These are phyloP conservation scores for Trichoderma atroviride DNA, from an alignment of 2,329 filamentous ascomycete species.

Conservation along the genomic window DNA sequence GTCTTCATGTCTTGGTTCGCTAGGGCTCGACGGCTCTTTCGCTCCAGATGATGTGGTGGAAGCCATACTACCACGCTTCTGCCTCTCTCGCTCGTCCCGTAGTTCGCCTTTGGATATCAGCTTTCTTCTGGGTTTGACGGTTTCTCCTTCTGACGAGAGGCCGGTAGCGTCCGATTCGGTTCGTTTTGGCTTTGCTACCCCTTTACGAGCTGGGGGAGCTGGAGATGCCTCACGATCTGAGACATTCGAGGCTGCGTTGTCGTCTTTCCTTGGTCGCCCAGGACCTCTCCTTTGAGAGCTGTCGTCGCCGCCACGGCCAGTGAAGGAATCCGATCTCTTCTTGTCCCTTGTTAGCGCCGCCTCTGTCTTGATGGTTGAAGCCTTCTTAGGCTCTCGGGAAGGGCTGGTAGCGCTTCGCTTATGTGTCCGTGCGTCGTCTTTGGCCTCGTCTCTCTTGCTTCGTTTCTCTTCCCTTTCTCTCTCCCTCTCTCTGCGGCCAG, in stretches of 20 bases:
- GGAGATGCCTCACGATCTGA: conserved; percentile 60
- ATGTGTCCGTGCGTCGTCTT: conserved; percentile 47
- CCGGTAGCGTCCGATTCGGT: conserved; percentile 57
- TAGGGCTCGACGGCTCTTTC: conserved; percentile 57
- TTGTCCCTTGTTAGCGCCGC: conserved; percentile 52
- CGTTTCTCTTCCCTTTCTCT: conserved; percentile 50
- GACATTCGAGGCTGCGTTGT: conserved; percentile 48
- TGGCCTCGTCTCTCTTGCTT: conserved; percentile 47
- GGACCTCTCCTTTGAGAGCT: conserved; percentile 54
- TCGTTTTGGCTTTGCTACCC: conserved; percentile 52
- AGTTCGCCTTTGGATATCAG: conserved; percentile 65
- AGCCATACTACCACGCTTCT: conserved; percentile 60
- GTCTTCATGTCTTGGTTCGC: conserved; percentile 55
- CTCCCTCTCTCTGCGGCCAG: conserved; percentile 48
- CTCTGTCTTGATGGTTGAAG: conserved; percentile 39
- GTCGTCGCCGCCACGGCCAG: conserved; percentile 48
- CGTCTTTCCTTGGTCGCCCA: conserved; percentile 59
- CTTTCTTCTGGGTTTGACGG: conserved; percentile 62
- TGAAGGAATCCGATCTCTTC: conserved; percentile 47
- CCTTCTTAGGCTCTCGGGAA: conserved; percentile 53
- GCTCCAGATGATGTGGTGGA: conserved; percentile 58
- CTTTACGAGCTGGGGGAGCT: conserved; percentile 53
- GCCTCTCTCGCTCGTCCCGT: conserved; percentile 61
- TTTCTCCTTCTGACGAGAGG: conserved; percentile 59
- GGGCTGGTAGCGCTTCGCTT: conserved; percentile 56